Base-by-base conservation (phyloP, 2,329 filamentous ascomycete species). In the Fusarium sambucinum region DNA sequence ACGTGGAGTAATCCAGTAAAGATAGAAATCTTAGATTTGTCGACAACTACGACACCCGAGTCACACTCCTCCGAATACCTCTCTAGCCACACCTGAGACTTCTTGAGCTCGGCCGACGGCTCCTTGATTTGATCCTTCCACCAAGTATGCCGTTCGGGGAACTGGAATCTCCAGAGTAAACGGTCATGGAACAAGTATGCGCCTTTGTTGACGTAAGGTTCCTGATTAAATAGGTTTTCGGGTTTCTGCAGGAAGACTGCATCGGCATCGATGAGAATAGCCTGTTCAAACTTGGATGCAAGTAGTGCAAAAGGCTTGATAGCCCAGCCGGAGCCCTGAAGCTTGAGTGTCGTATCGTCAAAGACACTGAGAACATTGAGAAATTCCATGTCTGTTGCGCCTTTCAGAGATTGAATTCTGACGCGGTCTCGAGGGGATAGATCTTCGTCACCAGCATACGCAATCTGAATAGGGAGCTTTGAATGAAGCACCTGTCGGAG, bases 41-140 rank as follows among this genome's bases (percentile, higher is more conserved):
- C 74, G 2, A 82, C 59, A 2, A 81, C 77, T 3, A 83, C 77
- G 13, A 81, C 74, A 3, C 80, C 80, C 0, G 79, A 80, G 63
- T 83, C 81, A 6, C 70, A 76, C 50, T 83, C 80, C 56, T 82
- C 80, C 19, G 78, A 74, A 46, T 79, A 81, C 8, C 75, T 71
- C 16, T 81, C 71, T 1, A 71, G 78, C 76, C 79, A 81, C 1
- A 80, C 76, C 0, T 73, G 73, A 1, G 79, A 80, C 25, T 69
- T 76, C 16, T 66, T 66, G 45, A 82, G 65, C 35, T 75, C 70
- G 1, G 68, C 63, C 16, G 74, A 77, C 1, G 78, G 78, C 16
- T 74, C 47, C 33, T 73, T 74, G 53, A 82, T 75, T 59, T 80
- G 76, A 19, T 75, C 71, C 23, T 72, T 70, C 73, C 75, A 80